phyloP scores from a whole-genome alignment of 306 rosid species.

The Cicer bijugum region DNA sequence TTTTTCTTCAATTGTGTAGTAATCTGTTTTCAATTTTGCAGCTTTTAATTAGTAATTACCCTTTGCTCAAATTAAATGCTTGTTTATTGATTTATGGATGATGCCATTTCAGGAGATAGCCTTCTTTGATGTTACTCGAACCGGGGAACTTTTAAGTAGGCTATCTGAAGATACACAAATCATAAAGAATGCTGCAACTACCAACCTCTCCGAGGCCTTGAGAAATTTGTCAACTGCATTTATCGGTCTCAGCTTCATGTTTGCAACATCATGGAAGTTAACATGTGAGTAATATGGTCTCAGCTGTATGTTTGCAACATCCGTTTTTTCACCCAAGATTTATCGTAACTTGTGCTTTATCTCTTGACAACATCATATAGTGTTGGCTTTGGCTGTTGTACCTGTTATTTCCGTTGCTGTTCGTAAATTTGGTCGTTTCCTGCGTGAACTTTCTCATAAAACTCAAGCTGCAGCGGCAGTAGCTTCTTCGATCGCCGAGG shows the following conservation, averaged over 20 bases:
- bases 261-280: conserved; percentile 77
- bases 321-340: conserved; percentile 35
- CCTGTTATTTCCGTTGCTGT: conserved; percentile 78
- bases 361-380: conserved; percentile 43
- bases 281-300: conserved; percentile 68
- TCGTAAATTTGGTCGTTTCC: conserved; percentile 73
- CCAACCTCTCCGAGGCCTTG: conserved; percentile 86
- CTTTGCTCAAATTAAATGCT: conserved; percentile 17
- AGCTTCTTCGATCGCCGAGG: conserved; percentile 87
- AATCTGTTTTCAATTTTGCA: not conserved
- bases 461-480: conserved; percentile 89
- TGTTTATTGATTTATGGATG: conserved; percentile 27
- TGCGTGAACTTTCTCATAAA: conserved; percentile 80
- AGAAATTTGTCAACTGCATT: conserved; percentile 68
- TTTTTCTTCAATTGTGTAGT: conserved; percentile 27
- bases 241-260: conserved; percentile 78
- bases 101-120: conserved; percentile 75
- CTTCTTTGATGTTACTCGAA: conserved; percentile 79
- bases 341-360: conserved; percentile 36
- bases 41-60: conserved; percentile 13
- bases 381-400: conserved; percentile 78
- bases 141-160: conserved; percentile 88
- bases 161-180: conserved; percentile 87
- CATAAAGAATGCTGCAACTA: conserved; percentile 85
- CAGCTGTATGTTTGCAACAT: conserved; percentile 75